These are phyloP conservation scores for Fragilariopsis cylindrus DNA, from an alignment of 108 stramenopile genomes.

Conservation along the genomic window DNA sequence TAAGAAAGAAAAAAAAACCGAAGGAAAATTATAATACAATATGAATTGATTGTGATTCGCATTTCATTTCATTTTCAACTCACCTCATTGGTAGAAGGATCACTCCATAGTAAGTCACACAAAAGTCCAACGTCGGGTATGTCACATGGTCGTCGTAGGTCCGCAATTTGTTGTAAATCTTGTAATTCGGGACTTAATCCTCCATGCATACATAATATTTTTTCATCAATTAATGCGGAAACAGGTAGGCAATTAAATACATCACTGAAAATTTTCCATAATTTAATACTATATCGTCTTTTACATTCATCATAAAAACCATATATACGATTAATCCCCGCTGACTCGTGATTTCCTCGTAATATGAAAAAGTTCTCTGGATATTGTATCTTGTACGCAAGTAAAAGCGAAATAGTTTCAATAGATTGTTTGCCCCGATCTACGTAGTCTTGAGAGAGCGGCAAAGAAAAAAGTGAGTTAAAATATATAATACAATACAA, in stretches of 20 bases:
- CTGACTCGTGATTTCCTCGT: slow-evolving; percentile 88
- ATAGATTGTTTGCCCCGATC: slow-evolving; percentile 91
- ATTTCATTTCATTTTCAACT: not conserved
- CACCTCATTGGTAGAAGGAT: slow-evolving; percentile 91
- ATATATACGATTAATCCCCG: slow-evolving; percentile 93
- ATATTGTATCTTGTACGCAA: slow-evolving; percentile 81
- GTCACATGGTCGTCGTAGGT: slow-evolving; percentile 93
- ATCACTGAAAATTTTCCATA: slow-evolving; percentile 98
- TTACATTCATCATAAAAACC: slow-evolving; percentile 97
- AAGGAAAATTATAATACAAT: too few relatives aligned
- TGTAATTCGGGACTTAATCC: slow-evolving; percentile 92
- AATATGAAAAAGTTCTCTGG: slow-evolving; percentile 78
- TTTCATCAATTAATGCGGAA: slow-evolving; percentile 92
- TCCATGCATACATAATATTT: slow-evolving; percentile 91
- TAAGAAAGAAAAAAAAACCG: too few relatives aligned
- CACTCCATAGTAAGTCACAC: slow-evolving; percentile 97
- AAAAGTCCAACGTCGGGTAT: slow-evolving; percentile 96
- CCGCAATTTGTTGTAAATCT: slow-evolving; percentile 92
- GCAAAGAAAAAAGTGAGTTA: too few relatives aligned
- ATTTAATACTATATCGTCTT: slow-evolving; percentile 96
- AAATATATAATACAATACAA: too few relatives aligned
- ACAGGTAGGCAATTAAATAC: slow-evolving; percentile 95
- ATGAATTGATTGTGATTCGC: too few relatives aligned
- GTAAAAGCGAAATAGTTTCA: slow-evolving; percentile 75
- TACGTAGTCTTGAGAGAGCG: slow-evolving; percentile 62